Evolutionary conservation across 129 eudicot species (phyloP).

Genomic region (Saussurea involucrata): DNA sequence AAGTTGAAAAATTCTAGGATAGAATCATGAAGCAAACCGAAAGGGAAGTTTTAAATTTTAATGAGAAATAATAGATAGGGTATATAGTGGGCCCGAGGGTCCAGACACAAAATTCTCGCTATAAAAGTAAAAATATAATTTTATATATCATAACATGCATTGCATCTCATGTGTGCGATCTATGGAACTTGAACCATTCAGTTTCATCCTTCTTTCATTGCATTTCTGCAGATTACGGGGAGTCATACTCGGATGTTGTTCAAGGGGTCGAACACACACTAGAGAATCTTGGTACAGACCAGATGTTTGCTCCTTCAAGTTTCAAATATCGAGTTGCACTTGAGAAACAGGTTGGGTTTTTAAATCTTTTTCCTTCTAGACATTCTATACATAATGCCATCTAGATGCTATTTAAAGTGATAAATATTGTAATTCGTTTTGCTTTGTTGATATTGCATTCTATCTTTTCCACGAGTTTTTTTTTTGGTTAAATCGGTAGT

Average conservation of each 20-base stretch:
- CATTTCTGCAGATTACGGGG: constrained; percentile 71
- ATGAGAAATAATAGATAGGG: no score
- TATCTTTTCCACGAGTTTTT: no score
- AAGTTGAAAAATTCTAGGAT: no score
- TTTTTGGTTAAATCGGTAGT: not conserved
- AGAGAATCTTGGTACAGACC: constrained; percentile 74
- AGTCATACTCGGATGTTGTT: constrained; percentile 79
- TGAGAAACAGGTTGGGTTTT: constrained; percentile 77
- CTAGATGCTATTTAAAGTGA: not conserved
- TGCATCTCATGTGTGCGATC: not conserved
- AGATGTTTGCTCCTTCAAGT: constrained; percentile 66
- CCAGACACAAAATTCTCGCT: not conserved
- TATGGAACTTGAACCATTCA: not conserved
- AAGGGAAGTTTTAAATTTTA: no score
- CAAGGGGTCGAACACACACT: constrained; percentile 67
- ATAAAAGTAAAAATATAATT: not conserved
- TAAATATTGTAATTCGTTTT: not conserved
- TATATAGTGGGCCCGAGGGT: no score
- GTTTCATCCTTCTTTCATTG: not conserved
- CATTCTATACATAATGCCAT: not conserved
- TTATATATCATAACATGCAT: not conserved
- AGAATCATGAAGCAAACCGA: no score
- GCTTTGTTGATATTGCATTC: not conserved
- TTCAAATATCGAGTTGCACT: constrained; percentile 80
- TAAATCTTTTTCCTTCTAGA: not conserved